Conservation (phyloP, 805 yeast genomes). For the Myxozyma nipponensis region DNA sequence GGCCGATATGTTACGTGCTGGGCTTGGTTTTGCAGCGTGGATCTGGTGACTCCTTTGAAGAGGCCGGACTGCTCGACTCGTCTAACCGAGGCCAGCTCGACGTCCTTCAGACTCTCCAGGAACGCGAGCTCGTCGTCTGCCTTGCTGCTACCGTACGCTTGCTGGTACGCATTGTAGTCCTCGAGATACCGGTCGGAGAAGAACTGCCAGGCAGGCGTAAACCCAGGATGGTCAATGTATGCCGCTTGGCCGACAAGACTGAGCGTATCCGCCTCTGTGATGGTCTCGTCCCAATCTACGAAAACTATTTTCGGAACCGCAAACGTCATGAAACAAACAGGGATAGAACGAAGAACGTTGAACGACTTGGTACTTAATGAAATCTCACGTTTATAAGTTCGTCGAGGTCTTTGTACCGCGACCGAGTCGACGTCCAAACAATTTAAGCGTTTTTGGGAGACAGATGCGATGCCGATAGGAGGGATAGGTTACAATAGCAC, state of each 20-base stretch:
- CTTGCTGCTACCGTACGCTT: slow-evolving; percentile 1
- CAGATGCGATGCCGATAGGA: too few species aligned
- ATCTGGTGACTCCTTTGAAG: slow-evolving; percentile 16
- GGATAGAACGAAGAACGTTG: too few species aligned
- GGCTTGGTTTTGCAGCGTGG: slow-evolving; percentile 14
- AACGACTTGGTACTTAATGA: too few species aligned
- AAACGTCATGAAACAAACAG: background rate
- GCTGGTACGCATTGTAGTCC: slow-evolving; percentile 13
- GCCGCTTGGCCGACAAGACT: slow-evolving; percentile 26
- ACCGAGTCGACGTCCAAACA: too few species aligned
- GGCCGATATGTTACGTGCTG: slow-evolving; percentile 7
- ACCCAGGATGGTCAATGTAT: slow-evolving; percentile 8
- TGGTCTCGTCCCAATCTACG: slow-evolving; percentile 30
- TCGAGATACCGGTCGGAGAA: slow-evolving; percentile 20
- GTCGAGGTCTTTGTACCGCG: too few species aligned
- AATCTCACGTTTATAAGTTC: too few species aligned
- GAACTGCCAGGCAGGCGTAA: slow-evolving; percentile 11
- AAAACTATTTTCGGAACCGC: slow-evolving; percentile 1
- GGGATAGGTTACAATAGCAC: too few species aligned
- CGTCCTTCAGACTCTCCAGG: slow-evolving; percentile 5
- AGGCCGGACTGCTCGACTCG: slow-evolving; percentile 24
- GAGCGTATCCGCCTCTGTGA: slow-evolving; percentile 27
- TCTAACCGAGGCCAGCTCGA: slow-evolving; percentile 24
- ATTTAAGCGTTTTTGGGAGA: too few species aligned
- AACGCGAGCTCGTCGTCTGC: slow-evolving; percentile 9